A percentile compares a stretch with the other conserved stretches of the same genome.
Evolutionary conservation across 345 rosid species (phyloP).

Genomic region (Eucalyptus lansdowneana): DNA sequence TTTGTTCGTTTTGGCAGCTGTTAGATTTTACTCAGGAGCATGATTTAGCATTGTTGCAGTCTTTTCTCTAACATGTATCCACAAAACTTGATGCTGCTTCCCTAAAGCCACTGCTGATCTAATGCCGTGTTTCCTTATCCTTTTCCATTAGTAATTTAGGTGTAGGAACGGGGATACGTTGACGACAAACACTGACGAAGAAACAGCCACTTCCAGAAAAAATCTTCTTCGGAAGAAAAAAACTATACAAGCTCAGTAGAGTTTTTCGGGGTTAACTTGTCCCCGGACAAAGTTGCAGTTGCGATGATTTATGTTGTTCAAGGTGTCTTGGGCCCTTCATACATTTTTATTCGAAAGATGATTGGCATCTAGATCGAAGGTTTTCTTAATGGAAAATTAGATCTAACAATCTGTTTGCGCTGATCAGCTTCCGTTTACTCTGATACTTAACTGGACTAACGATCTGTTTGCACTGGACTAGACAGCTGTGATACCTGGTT

Average conservation of each 20-base stretch:
- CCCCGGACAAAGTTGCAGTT: constrained; percentile 80
- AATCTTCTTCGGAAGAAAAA: constrained; percentile 16
- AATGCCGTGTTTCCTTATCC: neutral
- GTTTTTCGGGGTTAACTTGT: constrained; percentile 48
- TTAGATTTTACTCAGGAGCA: too few species aligned
- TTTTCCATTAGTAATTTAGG: neutral
- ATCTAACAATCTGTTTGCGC: too few species aligned
- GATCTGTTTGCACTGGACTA: too few species aligned
- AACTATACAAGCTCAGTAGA: constrained; percentile 10
- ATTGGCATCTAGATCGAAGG: constrained; percentile 63
- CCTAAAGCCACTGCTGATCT: neutral
- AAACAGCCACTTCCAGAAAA: constrained; percentile 4
- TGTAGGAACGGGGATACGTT: constrained; percentile 34
- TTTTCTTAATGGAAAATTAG: neutral
- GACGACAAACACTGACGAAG: constrained; percentile 21
- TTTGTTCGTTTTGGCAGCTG: too few species aligned
- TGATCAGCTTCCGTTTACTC: too few species aligned
- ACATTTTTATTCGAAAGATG: constrained; percentile 79
- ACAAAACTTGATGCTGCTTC: too few species aligned
- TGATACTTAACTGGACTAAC: too few species aligned
- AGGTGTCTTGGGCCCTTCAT: constrained; percentile 83
- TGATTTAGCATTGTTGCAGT: too few species aligned
- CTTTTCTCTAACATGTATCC: too few species aligned
- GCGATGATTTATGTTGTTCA: constrained; percentile 94
- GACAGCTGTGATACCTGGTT: too few species aligned